Percentiles rank a stretch among this genome's conserved stretches.
Conservation (phyloP, 2,329 filamentous ascomycete genomes). For the Bipolaris bicolor region DNA sequence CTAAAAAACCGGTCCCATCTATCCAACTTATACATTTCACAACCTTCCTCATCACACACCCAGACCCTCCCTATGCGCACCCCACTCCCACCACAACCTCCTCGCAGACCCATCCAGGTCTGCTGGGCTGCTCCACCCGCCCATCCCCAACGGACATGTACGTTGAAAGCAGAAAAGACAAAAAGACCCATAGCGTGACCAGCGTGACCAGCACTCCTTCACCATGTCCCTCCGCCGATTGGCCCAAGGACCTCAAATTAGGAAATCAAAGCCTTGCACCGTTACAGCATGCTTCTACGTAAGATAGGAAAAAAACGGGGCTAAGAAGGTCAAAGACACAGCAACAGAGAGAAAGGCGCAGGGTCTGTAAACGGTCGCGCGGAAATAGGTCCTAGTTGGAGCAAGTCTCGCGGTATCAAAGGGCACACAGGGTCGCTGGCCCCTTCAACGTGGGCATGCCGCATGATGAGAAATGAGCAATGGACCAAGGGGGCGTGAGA, state of each 20-base stretch:
- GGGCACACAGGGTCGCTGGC: neutral
- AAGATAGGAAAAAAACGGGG: slow-evolving; percentile 10
- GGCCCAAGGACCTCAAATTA: slow-evolving; percentile 19
- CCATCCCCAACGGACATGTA: neutral
- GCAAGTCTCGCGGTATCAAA: slow-evolving; percentile 27
- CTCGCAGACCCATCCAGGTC: slow-evolving; percentile 8
- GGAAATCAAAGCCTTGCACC: slow-evolving; percentile 23
- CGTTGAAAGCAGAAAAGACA: neutral
- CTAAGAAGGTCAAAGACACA: too few species aligned
- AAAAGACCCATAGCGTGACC: slow-evolving; percentile 18
- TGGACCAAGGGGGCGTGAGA: neutral
- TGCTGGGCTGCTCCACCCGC: slow-evolving; percentile 1
- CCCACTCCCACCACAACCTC: neutral
- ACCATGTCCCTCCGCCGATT: slow-evolving; percentile 19
- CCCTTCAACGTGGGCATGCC: slow-evolving; percentile 28
- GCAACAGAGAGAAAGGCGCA: slow-evolving; percentile 3
- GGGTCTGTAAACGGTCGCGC: slow-evolving; percentile 19
- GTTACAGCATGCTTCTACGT: slow-evolving; percentile 25
- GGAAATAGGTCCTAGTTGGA: slow-evolving; percentile 34
- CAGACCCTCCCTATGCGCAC: neutral
- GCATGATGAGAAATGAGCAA: slow-evolving; percentile 29
- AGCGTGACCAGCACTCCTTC: slow-evolving; percentile 21
- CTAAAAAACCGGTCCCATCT: neutral
- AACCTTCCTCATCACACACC: slow-evolving; percentile 4
- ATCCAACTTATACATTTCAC: slow-evolving; percentile 17